Percentiles rank a stretch among this genome's conserved stretches.
Conservation (phyloP, 352 stramenopile genomes). For the Chrysophaeum taylorii region DNA sequence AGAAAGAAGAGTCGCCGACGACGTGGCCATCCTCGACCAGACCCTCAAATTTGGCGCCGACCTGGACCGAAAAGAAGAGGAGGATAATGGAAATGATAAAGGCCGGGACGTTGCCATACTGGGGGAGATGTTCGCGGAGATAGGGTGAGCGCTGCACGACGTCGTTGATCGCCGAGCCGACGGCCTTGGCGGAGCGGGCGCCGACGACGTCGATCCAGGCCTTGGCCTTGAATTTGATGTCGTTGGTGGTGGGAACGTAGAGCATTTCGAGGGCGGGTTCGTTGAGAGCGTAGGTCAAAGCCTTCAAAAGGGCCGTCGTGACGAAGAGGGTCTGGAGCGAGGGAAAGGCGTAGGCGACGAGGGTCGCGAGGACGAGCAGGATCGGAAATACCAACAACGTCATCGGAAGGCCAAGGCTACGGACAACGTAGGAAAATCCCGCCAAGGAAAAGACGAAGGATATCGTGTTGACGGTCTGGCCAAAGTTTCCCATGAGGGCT, state of each 20-base stretch:
- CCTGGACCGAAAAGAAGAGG: neutral
- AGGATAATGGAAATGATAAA: conserved; percentile 17
- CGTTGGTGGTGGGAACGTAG: conserved; percentile 58
- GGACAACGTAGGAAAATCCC: conserved; percentile 52
- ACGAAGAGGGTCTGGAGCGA: conserved; percentile 56
- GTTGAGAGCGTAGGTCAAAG: conserved; percentile 62
- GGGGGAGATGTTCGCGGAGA: conserved; percentile 7
- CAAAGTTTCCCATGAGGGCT: conserved; percentile 60
- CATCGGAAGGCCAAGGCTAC: conserved; percentile 43
- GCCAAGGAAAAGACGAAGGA: conserved; percentile 54
- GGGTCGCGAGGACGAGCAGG: conserved; percentile 48
- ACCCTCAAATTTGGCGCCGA: conserved; percentile 5
- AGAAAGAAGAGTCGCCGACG: conserved; percentile 22
- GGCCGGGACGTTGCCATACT: conserved; percentile 25
- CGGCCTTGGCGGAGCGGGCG: conserved; percentile 54
- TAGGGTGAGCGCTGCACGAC: neutral
- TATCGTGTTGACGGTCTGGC: conserved; percentile 55
- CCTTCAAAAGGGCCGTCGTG: conserved; percentile 53
- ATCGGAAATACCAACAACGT: conserved; percentile 60
- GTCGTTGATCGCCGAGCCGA: conserved; percentile 52
- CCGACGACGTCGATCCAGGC: conserved; percentile 74
- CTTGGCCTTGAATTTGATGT: conserved; percentile 62
- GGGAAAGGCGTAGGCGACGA: conserved; percentile 41
- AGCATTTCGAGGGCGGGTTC: conserved; percentile 65
- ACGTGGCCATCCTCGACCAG: neutral